Conservation (phyloP, 176 grass and related monocot genomes). For the Cenchrus purpureus region DNA sequence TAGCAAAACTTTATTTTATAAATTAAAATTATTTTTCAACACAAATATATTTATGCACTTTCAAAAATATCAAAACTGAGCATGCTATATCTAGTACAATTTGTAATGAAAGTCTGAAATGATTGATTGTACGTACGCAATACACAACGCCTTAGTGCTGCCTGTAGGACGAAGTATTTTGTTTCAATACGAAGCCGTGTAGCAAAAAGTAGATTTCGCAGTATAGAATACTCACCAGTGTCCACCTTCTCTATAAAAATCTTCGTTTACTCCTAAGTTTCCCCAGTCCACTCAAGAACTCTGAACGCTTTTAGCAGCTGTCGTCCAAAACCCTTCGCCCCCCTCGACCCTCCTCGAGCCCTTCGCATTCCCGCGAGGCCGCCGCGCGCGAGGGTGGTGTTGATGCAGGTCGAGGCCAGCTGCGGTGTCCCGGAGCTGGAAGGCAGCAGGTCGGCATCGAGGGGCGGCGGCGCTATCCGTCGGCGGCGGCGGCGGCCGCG, state of each 20-base stretch:
- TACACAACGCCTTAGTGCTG: not conserved
- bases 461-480: conserved; percentile 18
- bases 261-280: not conserved
- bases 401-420: conserved; percentile 30
- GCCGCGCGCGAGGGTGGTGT: not conserved
- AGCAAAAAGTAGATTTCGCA: not conserved
- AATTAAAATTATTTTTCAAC: not conserved
- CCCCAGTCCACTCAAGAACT: not conserved
- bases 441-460: not conserved
- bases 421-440: conserved; percentile 15
- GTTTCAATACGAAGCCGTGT: not conserved
- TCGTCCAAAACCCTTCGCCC: not conserved
- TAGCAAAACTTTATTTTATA: not conserved
- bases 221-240: not conserved
- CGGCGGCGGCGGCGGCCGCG: conserved; percentile 8
- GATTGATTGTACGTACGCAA: not conserved
- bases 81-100: too few species aligned
- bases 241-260: conserved; percentile 20
- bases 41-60: too few species aligned
- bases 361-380: not conserved
- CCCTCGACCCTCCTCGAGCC: not conserved
- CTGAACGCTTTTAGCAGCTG: not conserved
- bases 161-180: not conserved
- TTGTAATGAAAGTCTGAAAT: not conserved
- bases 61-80: too few species aligned